phyloP scores from a whole-genome alignment of 1,139 yeast genomes.

The Saccharomyces hybrid region DNA sequence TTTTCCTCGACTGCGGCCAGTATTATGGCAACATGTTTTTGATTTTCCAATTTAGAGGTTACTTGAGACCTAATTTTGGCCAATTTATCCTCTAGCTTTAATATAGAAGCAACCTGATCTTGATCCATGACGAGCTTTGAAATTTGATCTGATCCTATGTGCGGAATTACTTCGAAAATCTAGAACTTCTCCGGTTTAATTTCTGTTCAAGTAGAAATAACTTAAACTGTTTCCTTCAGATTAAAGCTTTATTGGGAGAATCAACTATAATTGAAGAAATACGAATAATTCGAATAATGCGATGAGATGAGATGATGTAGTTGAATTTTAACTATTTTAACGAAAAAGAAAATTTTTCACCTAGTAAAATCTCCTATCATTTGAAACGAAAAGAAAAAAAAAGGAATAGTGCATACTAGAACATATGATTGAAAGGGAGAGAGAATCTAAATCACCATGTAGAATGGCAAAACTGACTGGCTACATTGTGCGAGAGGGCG shows the following conservation, averaged over 20 bases:
- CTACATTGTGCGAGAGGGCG: not conserved
- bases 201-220: not conserved
- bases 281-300: not conserved
- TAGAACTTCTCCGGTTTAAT: not conserved
- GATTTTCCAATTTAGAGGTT: slow-evolving; percentile 73
- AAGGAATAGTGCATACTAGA: no score
- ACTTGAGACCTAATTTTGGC: slow-evolving; percentile 64
- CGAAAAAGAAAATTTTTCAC: not conserved
- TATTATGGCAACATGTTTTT: slow-evolving; percentile 67
- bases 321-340: not conserved
- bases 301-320: not conserved
- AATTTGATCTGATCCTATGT: not conserved
- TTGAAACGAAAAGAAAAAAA: not conserved
- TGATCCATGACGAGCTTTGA: slow-evolving; percentile 25
- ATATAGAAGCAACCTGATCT: slow-evolving; percentile 44
- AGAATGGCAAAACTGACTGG: not conserved
- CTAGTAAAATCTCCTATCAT: not conserved
- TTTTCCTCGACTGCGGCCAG: slow-evolving; percentile 88
- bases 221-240: not conserved
- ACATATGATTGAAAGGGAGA: no score
- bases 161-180: not conserved
- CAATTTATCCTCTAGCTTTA: slow-evolving; percentile 60
- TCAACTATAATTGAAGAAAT: not conserved
- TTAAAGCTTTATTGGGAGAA: not conserved
- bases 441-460: no score